phyloP scores from a whole-genome alignment of 2,329 filamentous ascomycete species.

The Trichoderma sp. region DNA sequence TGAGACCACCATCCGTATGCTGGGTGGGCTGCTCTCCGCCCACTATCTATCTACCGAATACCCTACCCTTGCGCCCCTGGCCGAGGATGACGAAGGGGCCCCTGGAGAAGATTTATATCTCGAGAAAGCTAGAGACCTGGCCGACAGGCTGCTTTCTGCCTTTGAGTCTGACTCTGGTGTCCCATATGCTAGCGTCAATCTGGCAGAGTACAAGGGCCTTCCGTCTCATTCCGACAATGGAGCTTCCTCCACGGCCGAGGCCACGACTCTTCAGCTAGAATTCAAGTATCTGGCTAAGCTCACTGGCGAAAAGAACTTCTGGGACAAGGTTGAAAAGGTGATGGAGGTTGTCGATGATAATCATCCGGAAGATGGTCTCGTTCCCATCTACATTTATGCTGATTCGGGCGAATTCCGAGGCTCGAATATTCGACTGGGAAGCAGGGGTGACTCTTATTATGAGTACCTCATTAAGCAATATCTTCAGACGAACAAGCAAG shows the following conservation, averaged over 20 bases:
- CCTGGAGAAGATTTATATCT: constrained; percentile 89
- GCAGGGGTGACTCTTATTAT: constrained; percentile 96
- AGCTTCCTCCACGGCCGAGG: constrained; percentile 91
- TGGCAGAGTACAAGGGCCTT: constrained; percentile 74
- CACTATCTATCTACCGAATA: constrained; percentile 90
- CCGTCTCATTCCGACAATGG: constrained; percentile 82
- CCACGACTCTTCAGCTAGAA: constrained; percentile 88
- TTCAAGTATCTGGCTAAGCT: constrained; percentile 96
- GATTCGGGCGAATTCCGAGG: constrained; percentile 77
- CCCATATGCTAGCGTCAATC: constrained; percentile 86
- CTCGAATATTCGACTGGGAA: constrained; percentile 86
- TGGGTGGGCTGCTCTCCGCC: constrained; percentile 87
- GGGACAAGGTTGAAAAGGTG: constrained; percentile 87
- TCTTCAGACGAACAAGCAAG: constrained; percentile 84
- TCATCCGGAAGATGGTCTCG: constrained; percentile 73
- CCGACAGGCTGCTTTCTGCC: constrained; percentile 80
- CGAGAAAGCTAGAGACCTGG: constrained; percentile 92
- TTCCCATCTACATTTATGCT: constrained; percentile 89
- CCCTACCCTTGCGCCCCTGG: constrained; percentile 74
- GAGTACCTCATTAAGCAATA: constrained; percentile 99
- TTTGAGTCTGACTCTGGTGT: constrained; percentile 87
- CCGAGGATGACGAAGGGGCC: constrained; percentile 69
- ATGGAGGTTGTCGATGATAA: constrained; percentile 91
- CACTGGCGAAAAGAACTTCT: constrained; percentile 89
- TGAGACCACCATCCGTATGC: constrained; percentile 96